phyloP scores from a whole-genome alignment of 2,329 filamentous ascomycete species.

The Neonectria hederae region DNA sequence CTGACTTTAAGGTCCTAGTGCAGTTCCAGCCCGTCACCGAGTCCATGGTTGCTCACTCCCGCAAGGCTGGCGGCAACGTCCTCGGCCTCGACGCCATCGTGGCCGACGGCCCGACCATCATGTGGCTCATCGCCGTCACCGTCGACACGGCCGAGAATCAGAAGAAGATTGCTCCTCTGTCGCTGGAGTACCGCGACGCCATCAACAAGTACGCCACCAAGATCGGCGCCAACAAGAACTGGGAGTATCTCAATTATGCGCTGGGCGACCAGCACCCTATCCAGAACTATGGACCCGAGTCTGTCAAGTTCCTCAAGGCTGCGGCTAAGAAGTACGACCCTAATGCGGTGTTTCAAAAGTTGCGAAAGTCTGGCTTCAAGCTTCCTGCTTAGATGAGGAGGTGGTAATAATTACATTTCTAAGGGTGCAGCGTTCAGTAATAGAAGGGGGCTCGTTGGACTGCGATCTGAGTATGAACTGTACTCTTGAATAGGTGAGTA shows the following conservation, averaged over 20 bases:
- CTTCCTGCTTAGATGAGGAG: constrained; percentile 20
- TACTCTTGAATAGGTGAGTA: not conserved
- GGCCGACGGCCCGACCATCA: constrained; percentile 47
- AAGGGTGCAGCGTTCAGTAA: not conserved
- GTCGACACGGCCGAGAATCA: constrained; percentile 50
- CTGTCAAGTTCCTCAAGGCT: constrained; percentile 43
- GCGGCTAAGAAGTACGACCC: constrained; percentile 48
- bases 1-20: constrained; percentile 40
- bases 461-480: not conserved
- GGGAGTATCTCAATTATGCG: constrained; percentile 57
- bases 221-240: constrained; percentile 45
- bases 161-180: constrained; percentile 44
- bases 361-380: constrained; percentile 45
- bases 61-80: constrained; percentile 43
- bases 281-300: constrained; percentile 49
- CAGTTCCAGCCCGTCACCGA: constrained; percentile 47
- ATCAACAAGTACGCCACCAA: constrained; percentile 41
- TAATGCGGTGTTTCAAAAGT: constrained; percentile 46
- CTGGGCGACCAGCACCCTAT: constrained; percentile 51
- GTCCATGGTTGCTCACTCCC: constrained; percentile 39
- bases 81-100: constrained; percentile 47
- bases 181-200: constrained; percentile 37
- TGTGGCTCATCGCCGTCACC: constrained; percentile 52
- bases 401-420: not conserved
- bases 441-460: not conserved